Evolutionary conservation across 129 eudicot genomes (phyloP).

Genomic region (Artemisia argyi): DNA sequence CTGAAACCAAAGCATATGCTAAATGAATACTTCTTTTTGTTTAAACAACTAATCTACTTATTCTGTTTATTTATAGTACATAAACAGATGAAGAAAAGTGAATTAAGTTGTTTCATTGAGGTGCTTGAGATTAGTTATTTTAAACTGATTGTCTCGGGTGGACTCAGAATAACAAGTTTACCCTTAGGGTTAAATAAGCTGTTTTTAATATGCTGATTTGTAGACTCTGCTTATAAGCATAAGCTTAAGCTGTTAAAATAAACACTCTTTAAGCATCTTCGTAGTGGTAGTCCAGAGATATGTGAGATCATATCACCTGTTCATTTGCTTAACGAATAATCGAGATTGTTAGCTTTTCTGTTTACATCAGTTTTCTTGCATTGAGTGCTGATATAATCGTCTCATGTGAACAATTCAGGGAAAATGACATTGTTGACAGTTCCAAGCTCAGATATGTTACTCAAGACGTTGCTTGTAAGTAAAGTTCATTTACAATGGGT

Average conservation of each 20-base stretch:
- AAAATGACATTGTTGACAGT: constrained; percentile 38
- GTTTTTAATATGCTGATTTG: too few species aligned
- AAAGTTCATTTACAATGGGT: not conserved
- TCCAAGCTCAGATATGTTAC: constrained; percentile 48
- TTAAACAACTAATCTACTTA: not conserved
- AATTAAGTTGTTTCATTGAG: too few species aligned
- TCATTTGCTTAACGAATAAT: not conserved
- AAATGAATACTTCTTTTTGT: not conserved
- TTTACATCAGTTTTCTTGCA: not conserved
- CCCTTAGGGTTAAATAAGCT: too few species aligned
- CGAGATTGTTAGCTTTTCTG: not conserved
- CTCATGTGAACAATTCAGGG: constrained; percentile 40
- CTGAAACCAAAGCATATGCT: not conserved
- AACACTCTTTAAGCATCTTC: too few species aligned
- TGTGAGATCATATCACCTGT: not conserved
- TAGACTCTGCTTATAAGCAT: too few species aligned
- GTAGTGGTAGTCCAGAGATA: too few species aligned
- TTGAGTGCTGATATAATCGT: constrained; percentile 12
- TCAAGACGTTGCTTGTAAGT: constrained; percentile 72
- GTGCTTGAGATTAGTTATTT: too few species aligned
- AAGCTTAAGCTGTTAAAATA: too few species aligned
- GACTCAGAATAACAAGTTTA: too few species aligned
- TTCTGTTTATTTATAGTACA: too few species aligned
- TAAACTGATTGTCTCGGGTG: too few species aligned
- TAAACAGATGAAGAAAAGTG: too few species aligned